phyloP scores from a whole-genome alignment of 2,329 filamentous ascomycete species.

The Colletotrichum tanaceti region DNA sequence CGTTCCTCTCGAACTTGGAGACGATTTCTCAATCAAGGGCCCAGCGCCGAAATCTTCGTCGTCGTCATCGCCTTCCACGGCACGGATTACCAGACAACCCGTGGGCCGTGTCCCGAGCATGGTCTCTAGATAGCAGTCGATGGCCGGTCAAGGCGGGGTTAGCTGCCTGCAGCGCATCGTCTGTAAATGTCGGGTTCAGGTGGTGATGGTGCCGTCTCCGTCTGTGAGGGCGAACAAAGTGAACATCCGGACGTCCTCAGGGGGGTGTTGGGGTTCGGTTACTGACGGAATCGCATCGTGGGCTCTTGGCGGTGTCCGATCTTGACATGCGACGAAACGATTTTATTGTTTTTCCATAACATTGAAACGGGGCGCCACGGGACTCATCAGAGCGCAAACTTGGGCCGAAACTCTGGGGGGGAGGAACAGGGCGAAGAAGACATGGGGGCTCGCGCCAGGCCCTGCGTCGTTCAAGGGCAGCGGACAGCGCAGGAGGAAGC shows the following conservation, averaged over 20 bases:
- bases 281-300: neutral
- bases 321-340: slow-evolving; percentile 33
- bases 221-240: neutral
- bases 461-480: slow-evolving; percentile 5
- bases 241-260: neutral
- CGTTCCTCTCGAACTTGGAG: slow-evolving; percentile 26
- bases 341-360: slow-evolving; percentile 8
- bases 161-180: slow-evolving; percentile 8
- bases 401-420: slow-evolving; percentile 6
- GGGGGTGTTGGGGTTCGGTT: too few species aligned
- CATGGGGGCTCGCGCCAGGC: slow-evolving; percentile 8
- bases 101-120: slow-evolving; percentile 12
- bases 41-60: slow-evolving; percentile 8
- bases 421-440: neutral
- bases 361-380: slow-evolving; percentile 30
- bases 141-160: too few species aligned
- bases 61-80: slow-evolving; percentile 13
- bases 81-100: slow-evolving; percentile 12
- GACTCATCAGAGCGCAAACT: slow-evolving; percentile 28
- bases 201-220: neutral
- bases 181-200: neutral
- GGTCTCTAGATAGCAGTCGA: neutral
- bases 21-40: slow-evolving; percentile 19
- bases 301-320: slow-evolving; percentile 27
- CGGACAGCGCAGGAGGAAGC: neutral